Base-by-base conservation (phyloP, 192 early-diverging fungal genomes). In the Backusella circina region DNA sequence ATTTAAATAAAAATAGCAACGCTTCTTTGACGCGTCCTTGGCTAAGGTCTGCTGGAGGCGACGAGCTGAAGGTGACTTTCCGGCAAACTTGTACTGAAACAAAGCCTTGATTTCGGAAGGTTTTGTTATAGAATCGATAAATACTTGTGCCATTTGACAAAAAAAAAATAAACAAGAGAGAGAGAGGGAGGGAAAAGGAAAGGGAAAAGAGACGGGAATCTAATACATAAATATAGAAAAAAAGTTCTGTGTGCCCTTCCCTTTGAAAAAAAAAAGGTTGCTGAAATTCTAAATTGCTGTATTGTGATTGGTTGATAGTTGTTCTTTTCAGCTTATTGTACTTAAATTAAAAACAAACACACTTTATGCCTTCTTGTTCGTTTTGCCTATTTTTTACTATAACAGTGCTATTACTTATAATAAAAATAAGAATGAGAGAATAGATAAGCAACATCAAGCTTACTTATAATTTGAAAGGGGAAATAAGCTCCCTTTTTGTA, bases 1-100 rank as follows among this genome's bases (percentile, higher is more conserved):
- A 85, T 93, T 93, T 67, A 99, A 86, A 83, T 94, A 95, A 77
- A 95, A 85, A 86, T 99, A 98, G 86, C 95, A 95, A 70, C 86
- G 84, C 77, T 86, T 87, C 77, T 91, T 91, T 23, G 71, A 77
- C 33, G 84, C 81, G 30, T 87, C 87, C 50, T 86, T 81, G 32
- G 85, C 86, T 44, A 86, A 80, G 70, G 41, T 65, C 39, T 87
- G 81, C 18, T 78, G 6, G 54, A 86, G 76, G 26, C 77, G 77
- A 16, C 73, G 78, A 31, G 87, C 88, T 71, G 89, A 87, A 50
- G 86, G 80, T 47, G 89, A 86, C 9, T 90, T 84, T 47, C 86
- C 80, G 18, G 84, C 67, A 80, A 88, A 87, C 26, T 89, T 91
- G 79, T 91, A 92, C 75, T 89, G 84, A 64, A 97, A 83, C 44